Base-by-base conservation (phyloP, 2,329 filamentous ascomycete genomes). In the Arthrobotrys conoides region DNA sequence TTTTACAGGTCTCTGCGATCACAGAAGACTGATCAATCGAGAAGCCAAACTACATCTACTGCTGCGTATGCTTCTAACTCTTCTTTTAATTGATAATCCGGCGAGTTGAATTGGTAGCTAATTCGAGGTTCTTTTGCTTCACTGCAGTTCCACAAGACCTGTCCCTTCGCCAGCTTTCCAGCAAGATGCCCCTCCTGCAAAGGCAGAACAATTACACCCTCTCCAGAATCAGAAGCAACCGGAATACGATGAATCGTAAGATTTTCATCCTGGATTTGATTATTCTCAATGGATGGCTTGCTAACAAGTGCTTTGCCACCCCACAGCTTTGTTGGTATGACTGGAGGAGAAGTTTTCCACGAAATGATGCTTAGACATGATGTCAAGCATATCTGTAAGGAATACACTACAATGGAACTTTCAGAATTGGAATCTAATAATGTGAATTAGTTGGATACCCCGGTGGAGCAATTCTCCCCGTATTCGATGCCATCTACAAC, bases 401-500 rank as follows among this genome's bases (percentile, higher is more conserved):
- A 80, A 82, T 38, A n/a, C n/a, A 69, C 71, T 61, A 44, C 51
- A 10, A 33, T 16, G 27, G 55, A 27, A 16, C 16, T 24, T 8
- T 24, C 12, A 53, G 44, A 27, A 65, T 41, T 18, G 27, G 8
- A n/a, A n/a, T 8, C 61, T 75, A 33, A 64, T 48, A 46, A 44
- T 63, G 77, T 46, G 22, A 27, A 18, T 53, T 80, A 93, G 91
- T 94, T 83, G 92, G 92, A 80, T 98, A 98, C 86, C 93, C 95
- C 81, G 95, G 95, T 83, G 95, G 96, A 84, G 94, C 96, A 81
- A 98, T 98, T 86, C 91, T 98, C 41, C 96, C 96, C 82, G 95
- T 98, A 51, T 98, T 97, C 87, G 96, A 99, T 85, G 96, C 96
- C 83, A 98, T 99, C 84, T 97, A 97, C 89, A 97, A 97, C 87